Base-by-base conservation (phyloP, 2,329 filamentous ascomycete genomes). In the Hypomyces perniciosus region DNA sequence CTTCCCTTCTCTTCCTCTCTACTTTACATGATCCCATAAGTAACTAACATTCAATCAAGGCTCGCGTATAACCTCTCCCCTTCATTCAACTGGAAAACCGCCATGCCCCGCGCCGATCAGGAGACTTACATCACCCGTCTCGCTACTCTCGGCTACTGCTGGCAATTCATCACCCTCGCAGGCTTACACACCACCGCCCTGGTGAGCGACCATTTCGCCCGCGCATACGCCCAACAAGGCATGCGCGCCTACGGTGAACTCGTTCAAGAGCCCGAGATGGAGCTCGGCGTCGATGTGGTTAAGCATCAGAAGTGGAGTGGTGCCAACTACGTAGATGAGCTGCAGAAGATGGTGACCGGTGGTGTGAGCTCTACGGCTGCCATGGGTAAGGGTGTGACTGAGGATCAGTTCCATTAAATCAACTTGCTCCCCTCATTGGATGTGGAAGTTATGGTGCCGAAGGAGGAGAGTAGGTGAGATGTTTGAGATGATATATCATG, bases 121-220 rank as follows among this genome's bases (percentile, higher is more conserved):
- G 90, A 96, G 75, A 99, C 93, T 20, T 99, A 97, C 76, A 99
- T 99, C 75, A 77, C 84, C 56, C 88, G 93, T 39, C 86, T 99
- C 38, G 90, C 85, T 54, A 65, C 75, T 56, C 81, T 99, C 44
- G 93, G 93, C 56, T 99, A 99, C 81, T 95, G 90, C 82, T 99
- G 93, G 93, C 93, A 99, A 72, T 99, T 99, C 79, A 99, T 99
- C 77, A 99, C 93, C n/a, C 83, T 99, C 43, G 93, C 92, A 5
- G 93, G 93, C 60, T 80, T 99, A 66, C 93, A 99, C 78, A 95
- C 90, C 56, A 96, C 90, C 4, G 93, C 92, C 35, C 82, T 99
- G 48, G 95, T 96, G 73, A 86, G 85, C 63, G 84, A 97, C 73
- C 83, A 85, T 56, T 99, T 99, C 72, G 84, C 90, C 54, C 81